These are phyloP conservation scores for Paradendryphiella salina DNA, from an alignment of 2,329 filamentous ascomycete species.

Conservation along the genomic window DNA sequence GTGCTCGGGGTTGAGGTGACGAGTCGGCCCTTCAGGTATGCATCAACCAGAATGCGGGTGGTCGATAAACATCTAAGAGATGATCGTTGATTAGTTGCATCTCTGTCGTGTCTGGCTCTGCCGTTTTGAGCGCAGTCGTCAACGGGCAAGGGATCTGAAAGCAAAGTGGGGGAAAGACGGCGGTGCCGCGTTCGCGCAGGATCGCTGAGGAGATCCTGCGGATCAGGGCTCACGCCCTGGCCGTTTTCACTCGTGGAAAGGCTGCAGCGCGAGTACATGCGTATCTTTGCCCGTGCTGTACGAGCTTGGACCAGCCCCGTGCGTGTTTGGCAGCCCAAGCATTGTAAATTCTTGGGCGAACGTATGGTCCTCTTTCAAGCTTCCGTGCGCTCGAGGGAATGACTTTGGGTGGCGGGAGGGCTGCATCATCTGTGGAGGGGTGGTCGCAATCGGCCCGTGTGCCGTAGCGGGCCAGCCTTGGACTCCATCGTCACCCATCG, in stretches of 20 bases:
- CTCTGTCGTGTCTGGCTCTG: not conserved
- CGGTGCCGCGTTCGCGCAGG: constrained; percentile 4
- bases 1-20: not conserved
- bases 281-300: no score
- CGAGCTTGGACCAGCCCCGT: no score
- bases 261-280: not conserved
- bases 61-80: no score
- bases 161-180: not conserved
- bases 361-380: no score
- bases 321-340: no score
- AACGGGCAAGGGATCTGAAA: constrained; percentile 3
- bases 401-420: not conserved
- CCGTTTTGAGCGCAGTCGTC: no score
- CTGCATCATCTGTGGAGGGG: not conserved
- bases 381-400: no score
- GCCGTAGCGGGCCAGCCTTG: not conserved
- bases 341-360: no score
- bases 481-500: no score
- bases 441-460: not conserved
- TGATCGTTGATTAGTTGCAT: no score
- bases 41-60: no score
- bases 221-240: not conserved
- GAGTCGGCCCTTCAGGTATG: no score
- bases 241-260: constrained; percentile 3
- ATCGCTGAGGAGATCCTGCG: constrained; percentile 12